These are phyloP conservation scores for Aspergillus panamensis DNA, from an alignment of 495 filamentous ascomycete genomes.

Conservation along the genomic window DNA sequence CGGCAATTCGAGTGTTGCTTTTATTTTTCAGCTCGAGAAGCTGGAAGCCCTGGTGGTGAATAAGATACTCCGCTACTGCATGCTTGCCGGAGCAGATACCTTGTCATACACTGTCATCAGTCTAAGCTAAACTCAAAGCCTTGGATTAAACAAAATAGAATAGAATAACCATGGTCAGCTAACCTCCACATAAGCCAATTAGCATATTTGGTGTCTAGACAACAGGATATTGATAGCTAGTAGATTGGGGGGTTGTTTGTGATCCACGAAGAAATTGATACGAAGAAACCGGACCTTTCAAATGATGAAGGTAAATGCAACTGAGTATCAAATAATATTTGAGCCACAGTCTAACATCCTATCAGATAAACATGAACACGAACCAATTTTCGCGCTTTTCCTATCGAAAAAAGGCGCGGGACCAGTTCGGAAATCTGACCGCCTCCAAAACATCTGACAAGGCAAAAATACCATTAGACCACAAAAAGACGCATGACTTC, in stretches of 20 bases:
- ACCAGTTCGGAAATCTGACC: no score
- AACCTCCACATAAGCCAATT: conserved; percentile 89
- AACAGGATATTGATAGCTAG: neutral
- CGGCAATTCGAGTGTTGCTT: conserved; percentile 17
- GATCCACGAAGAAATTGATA: neutral
- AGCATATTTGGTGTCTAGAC: conserved; percentile 58
- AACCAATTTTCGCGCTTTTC: no score
- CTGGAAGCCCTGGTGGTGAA: conserved; percentile 70
- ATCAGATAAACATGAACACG: no score
- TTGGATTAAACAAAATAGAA: no score
- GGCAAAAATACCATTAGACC: no score
- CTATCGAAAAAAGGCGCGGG: no score
- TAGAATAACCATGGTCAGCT: conserved; percentile 23
- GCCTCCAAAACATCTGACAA: no score
- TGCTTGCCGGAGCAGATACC: conserved; percentile 89
- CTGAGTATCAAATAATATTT: no score
- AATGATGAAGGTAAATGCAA: no score
- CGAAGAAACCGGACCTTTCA: no score
- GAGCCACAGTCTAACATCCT: no score
- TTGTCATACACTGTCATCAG: conserved; percentile 32
- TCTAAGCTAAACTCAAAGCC: neutral
- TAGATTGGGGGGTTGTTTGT: neutral
- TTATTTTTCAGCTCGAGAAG: conserved; percentile 34
- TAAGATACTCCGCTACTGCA: conserved; percentile 78
- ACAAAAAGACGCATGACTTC: no score